Percentiles rank a stretch among this genome's conserved stretches.
Evolutionary conservation across 768 basidiomycete genomes (phyloP).

Genomic region (Podaxis pistillaris): DNA sequence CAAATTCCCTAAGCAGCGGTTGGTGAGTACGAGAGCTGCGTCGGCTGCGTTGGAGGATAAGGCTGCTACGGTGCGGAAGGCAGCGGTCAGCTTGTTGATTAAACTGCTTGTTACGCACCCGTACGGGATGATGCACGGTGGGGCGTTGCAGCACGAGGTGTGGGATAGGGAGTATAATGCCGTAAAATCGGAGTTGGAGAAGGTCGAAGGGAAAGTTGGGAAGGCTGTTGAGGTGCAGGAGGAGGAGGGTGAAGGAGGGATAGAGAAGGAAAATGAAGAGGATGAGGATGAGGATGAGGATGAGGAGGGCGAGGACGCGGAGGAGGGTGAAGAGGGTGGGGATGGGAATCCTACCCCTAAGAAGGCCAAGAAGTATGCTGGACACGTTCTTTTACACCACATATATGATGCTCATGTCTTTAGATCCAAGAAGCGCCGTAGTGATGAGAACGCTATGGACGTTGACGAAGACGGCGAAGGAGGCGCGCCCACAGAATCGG

Average conservation of each 20-base stretch:
- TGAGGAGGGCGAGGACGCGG: slow-evolving; percentile 24
- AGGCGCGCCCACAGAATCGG: slow-evolving; percentile 36
- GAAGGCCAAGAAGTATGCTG: slow-evolving; percentile 33
- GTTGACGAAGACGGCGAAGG: slow-evolving; percentile 41
- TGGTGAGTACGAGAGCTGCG: slow-evolving; percentile 72
- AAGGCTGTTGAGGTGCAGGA: slow-evolving; percentile 53
- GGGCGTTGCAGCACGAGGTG: slow-evolving; percentile 64
- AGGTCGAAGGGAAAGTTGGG: slow-evolving; percentile 66
- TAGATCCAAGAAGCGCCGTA: slow-evolving; percentile 24
- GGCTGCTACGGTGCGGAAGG: slow-evolving; percentile 82
- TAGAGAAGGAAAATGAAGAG: slow-evolving; percentile 33
- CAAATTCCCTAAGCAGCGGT: slow-evolving; percentile 86
- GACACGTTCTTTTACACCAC: not conserved
- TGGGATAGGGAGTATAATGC: slow-evolving; percentile 74
- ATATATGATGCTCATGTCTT: slow-evolving; percentile 4
- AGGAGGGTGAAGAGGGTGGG: slow-evolving; percentile 21
- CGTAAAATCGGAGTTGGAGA: slow-evolving; percentile 61
- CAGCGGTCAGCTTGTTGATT: slow-evolving; percentile 71
- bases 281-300: slow-evolving; percentile 26
- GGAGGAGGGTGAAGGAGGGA: slow-evolving; percentile 34
- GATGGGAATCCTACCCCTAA: slow-evolving; percentile 17
- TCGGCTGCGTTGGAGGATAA: slow-evolving; percentile 87
- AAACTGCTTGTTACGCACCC: slow-evolving; percentile 85
- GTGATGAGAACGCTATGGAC: slow-evolving; percentile 52
- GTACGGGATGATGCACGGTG: slow-evolving; percentile 82